Evolutionary conservation across 371 early-diverging fungal species (phyloP).

Genomic region (Smittium mucronatum): DNA sequence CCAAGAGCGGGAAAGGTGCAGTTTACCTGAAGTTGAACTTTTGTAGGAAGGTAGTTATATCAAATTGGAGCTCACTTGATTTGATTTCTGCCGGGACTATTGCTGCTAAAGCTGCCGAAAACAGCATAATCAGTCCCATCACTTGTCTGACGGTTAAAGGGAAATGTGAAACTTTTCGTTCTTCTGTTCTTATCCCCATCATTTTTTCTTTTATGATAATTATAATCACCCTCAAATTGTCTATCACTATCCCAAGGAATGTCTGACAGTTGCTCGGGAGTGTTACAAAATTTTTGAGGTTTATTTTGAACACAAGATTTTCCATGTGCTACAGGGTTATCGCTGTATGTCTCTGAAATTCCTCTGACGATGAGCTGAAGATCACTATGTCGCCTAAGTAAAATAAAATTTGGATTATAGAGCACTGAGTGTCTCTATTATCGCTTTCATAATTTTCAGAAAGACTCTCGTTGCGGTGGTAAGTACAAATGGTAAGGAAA

Average conservation of each 20-base stretch:
- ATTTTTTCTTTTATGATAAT: neutral
- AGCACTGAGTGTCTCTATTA: conserved; percentile 22
- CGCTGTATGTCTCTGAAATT: conserved; percentile 15
- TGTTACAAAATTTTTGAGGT: conserved; percentile 20
- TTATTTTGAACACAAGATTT: conserved; percentile 16
- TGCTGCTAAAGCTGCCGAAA: conserved; percentile 9
- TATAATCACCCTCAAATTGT: conserved; percentile 15
- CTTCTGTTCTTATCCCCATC: neutral
- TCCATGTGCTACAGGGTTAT: neutral
- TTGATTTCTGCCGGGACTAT: neutral
- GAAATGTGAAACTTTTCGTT: neutral
- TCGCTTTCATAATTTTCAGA: conserved; percentile 30
- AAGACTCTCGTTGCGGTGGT: conserved; percentile 34
- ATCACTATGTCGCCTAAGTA: conserved; percentile 30
- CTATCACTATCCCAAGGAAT: conserved; percentile 30
- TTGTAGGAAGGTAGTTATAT: neutral
- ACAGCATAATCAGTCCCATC: conserved; percentile 10
- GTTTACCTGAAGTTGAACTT: neutral
- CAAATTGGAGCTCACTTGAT: conserved; percentile 6
- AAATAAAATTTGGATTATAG: conserved; percentile 26
- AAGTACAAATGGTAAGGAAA: conserved; percentile 34
- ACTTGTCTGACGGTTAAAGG: neutral
- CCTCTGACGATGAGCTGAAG: conserved; percentile 14
- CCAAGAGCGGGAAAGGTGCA: neutral
- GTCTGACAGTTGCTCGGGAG: conserved; percentile 27